phyloP scores from a whole-genome alignment of 2,329 filamentous ascomycete genomes.

The Aureobasidium sp. region DNA sequence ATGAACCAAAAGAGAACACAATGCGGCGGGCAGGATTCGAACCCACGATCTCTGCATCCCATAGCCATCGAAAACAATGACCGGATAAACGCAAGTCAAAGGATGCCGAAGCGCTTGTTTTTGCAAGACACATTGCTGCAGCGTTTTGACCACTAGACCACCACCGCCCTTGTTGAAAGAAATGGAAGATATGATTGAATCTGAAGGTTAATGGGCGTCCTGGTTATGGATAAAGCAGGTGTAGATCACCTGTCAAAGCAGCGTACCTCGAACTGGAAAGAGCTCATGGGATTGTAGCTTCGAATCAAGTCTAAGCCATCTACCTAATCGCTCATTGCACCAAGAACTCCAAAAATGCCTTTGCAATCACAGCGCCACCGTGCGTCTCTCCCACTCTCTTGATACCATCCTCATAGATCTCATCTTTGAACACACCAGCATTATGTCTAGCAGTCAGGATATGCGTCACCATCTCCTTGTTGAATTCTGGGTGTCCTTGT shows the following conservation, averaged over 20 bases:
- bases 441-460: conserved; percentile 58
- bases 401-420: conserved; percentile 62
- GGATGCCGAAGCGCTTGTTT: not conserved
- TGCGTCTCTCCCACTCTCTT: conserved; percentile 59
- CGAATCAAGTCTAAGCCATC: not conserved
- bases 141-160: not conserved
- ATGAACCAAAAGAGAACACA: not conserved
- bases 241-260: not conserved
- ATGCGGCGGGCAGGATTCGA: not conserved
- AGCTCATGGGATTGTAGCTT: not conserved
- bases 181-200: too few species aligned
- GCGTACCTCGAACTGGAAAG: not conserved
- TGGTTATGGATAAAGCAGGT: not conserved
- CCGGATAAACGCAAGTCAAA: too few species aligned
- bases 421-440: conserved; percentile 62
- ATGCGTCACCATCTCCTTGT: conserved; percentile 61
- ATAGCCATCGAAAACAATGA: not conserved
- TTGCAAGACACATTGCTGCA: not conserved
- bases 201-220: not conserved
- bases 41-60: not conserved
- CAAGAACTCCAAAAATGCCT: conserved; percentile 66
- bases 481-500: conserved; percentile 85
- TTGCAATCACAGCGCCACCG: conserved; percentile 70
- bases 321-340: not conserved
- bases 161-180: not conserved